A percentile compares a stretch with the other conserved stretches of the same genome.
phyloP scores from a whole-genome alignment of 202 grass and related monocot genomes.

The Zizania palustris region DNA sequence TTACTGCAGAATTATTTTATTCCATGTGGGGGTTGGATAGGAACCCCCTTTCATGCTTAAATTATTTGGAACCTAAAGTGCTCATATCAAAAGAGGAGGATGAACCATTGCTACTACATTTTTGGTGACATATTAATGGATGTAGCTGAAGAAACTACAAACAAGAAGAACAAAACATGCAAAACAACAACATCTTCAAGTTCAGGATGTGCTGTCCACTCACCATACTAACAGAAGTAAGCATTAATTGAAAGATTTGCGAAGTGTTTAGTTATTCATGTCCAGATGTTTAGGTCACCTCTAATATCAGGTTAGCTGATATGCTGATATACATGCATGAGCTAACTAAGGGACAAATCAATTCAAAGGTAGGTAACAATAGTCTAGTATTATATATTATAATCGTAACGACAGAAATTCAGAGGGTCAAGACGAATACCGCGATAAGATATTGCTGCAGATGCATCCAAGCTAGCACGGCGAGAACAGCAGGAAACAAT shows the following conservation, averaged over 20 bases:
- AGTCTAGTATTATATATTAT: slow-evolving; percentile 37
- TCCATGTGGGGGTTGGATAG: slow-evolving; percentile 40
- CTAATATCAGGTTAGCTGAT: slow-evolving; percentile 34
- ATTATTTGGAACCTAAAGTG: slow-evolving; percentile 30
- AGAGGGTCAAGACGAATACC: slow-evolving; percentile 14
- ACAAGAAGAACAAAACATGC: slow-evolving; percentile 34
- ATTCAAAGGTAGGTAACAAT: slow-evolving; percentile 9
- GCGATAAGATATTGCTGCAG: slow-evolving; percentile 35
- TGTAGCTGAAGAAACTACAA: slow-evolving; percentile 34
- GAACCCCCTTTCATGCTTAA: slow-evolving; percentile 25
- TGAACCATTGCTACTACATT: slow-evolving; percentile 32
- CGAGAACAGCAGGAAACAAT: slow-evolving; percentile 15
- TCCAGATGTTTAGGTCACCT: slow-evolving; percentile 10
- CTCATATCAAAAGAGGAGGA: slow-evolving; percentile 17
- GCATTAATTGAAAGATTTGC: slow-evolving; percentile 22
- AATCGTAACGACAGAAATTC: slow-evolving; percentile 15
- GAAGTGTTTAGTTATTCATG: slow-evolving; percentile 14
- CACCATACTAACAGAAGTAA: slow-evolving; percentile 20
- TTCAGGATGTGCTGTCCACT: slow-evolving; percentile 31
- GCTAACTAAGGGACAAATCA: slow-evolving; percentile 33
- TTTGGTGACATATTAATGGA: slow-evolving; percentile 22
- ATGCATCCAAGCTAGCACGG: slow-evolving; percentile 31
- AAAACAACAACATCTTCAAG: slow-evolving; percentile 20
- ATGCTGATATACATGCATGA: slow-evolving; percentile 3
- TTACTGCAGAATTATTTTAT: slow-evolving; percentile 12